Percentiles rank a stretch among this genome's conserved stretches.
Evolutionary conservation across 164 flowering plant genomes (phyloP).

Genomic region (Berberis thunbergii): DNA sequence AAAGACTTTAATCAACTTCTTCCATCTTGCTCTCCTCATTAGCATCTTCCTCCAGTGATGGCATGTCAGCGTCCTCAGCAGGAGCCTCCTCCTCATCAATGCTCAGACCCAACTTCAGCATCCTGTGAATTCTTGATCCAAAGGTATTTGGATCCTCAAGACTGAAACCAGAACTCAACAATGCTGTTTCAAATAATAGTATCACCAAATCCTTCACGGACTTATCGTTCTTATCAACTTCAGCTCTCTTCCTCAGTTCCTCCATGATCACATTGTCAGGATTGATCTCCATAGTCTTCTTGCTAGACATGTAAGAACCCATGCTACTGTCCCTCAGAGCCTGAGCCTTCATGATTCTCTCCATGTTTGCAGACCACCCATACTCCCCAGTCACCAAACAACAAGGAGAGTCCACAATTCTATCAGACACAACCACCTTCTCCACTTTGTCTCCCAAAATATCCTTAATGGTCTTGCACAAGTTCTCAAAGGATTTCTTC

Average conservation of each 20-base stretch:
- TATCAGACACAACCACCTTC: conserved; percentile 55
- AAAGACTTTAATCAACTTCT: conserved; percentile 16
- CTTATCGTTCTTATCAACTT: conserved; percentile 55
- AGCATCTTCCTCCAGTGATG: conserved; percentile 18
- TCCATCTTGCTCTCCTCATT: conserved; percentile 27
- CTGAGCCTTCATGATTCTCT: conserved; percentile 65
- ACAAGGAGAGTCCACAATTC: conserved; percentile 62
- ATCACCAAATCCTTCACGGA: conserved; percentile 53
- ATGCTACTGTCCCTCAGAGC: conserved; percentile 54
- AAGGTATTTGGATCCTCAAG: conserved; percentile 55
- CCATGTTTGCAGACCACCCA: conserved; percentile 74
- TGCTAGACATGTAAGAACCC: conserved; percentile 59
- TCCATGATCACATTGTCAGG: conserved; percentile 64
- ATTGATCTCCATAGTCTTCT: conserved; percentile 71
- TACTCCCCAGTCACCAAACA: conserved; percentile 64
- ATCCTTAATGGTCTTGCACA: conserved; percentile 57
- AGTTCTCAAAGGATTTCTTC: conserved; percentile 37
- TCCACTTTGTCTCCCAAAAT: conserved; percentile 55
- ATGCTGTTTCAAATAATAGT: conserved; percentile 51
- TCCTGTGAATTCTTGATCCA: conserved; percentile 47
- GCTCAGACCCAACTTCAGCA: conserved; percentile 55
- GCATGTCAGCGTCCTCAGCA: conserved; percentile 20
- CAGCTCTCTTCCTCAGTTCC: conserved; percentile 61
- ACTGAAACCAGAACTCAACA: conserved; percentile 54
- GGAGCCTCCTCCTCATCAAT: conserved; percentile 38